A percentile compares a stretch with the other conserved stretches of the same genome.
phyloP scores from a whole-genome alignment of 2,329 filamentous ascomycete genomes.

The Emericellopsis cladophorae region DNA sequence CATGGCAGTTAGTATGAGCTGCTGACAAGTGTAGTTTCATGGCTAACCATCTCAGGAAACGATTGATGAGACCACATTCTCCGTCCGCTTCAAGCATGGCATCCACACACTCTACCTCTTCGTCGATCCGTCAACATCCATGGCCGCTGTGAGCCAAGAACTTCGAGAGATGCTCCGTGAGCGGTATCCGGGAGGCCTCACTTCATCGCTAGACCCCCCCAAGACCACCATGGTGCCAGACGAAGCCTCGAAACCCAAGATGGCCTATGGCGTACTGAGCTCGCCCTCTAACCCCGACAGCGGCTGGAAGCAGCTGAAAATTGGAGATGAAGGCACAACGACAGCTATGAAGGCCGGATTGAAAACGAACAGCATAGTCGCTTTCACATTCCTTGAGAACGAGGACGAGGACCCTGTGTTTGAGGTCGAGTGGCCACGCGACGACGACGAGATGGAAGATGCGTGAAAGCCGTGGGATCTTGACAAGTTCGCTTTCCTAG shows the following conservation, averaged over 20 bases:
- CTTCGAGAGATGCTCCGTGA: slow-evolving; percentile 46
- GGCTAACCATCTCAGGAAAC: neutral
- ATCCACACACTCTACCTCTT: slow-evolving; percentile 60
- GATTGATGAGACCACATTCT: slow-evolving; percentile 39
- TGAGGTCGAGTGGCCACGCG: slow-evolving; percentile 30
- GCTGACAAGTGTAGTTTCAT: neutral
- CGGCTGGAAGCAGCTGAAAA: slow-evolving; percentile 36
- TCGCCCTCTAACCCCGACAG: slow-evolving; percentile 27
- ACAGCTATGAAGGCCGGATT: slow-evolving; percentile 29
- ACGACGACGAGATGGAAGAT: slow-evolving; percentile 24
- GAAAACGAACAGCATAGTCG: slow-evolving; percentile 33
- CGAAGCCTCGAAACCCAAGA: slow-evolving; percentile 21
- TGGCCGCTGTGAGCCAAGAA: slow-evolving; percentile 42
- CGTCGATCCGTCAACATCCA: slow-evolving; percentile 42
- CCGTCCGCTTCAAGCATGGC: slow-evolving; percentile 61
- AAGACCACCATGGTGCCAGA: slow-evolving; percentile 25
- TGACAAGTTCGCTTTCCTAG: too few species aligned
- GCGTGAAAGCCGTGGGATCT: neutral
- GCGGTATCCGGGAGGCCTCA: slow-evolving; percentile 41
- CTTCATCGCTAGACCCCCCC: slow-evolving; percentile 15
- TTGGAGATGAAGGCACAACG: slow-evolving; percentile 18
- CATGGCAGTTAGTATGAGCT: neutral
- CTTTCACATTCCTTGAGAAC: slow-evolving; percentile 30
- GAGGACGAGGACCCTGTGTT: slow-evolving; percentile 27
- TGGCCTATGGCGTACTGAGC: slow-evolving; percentile 34